These are phyloP conservation scores for Fusarium pseudonygamai DNA, from an alignment of 2,329 filamentous ascomycete species.

Conservation along the genomic window DNA sequence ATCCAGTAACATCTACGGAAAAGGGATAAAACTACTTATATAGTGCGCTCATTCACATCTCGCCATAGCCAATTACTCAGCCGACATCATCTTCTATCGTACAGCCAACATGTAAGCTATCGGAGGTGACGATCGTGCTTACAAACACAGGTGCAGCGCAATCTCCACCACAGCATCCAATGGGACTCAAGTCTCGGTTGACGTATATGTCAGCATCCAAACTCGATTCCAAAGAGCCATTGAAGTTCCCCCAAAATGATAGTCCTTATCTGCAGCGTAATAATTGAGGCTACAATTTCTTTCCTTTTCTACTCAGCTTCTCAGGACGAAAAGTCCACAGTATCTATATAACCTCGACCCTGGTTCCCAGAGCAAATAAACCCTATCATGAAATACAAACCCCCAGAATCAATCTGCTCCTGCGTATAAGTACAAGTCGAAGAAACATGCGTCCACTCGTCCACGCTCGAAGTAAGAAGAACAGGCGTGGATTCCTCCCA, in stretches of 20 bases:
- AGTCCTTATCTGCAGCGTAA: not conserved
- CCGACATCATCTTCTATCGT: not conserved
- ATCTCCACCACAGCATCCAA: not conserved
- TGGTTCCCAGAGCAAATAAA: no score
- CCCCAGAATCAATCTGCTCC: not conserved
- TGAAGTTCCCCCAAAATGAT: not conserved
- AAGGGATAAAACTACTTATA: accelerated
- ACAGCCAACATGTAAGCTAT: not conserved
- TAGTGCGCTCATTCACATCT: accelerated
- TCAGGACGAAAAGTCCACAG: not conserved
- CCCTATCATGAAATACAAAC: not conserved
- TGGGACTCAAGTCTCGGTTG: not conserved
- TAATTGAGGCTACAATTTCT: not conserved
- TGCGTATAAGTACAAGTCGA: not conserved
- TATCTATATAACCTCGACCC: not conserved
- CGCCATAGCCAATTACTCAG: not conserved
- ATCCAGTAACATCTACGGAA: accelerated
- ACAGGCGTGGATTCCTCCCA: no score
- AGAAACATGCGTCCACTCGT: not conserved
- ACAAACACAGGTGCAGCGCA: not conserved
- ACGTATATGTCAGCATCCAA: not conserved
- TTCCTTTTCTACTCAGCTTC: not conserved
- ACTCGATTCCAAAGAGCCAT: not conserved
- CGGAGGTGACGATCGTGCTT: not conserved
- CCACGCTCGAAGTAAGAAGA: accelerated